Percentiles rank a stretch among this genome's conserved stretches.
These are phyloP conservation scores for Neostapfia colusana DNA, from an alignment of 176 grass and related monocot genomes.

Conservation along the genomic window DNA sequence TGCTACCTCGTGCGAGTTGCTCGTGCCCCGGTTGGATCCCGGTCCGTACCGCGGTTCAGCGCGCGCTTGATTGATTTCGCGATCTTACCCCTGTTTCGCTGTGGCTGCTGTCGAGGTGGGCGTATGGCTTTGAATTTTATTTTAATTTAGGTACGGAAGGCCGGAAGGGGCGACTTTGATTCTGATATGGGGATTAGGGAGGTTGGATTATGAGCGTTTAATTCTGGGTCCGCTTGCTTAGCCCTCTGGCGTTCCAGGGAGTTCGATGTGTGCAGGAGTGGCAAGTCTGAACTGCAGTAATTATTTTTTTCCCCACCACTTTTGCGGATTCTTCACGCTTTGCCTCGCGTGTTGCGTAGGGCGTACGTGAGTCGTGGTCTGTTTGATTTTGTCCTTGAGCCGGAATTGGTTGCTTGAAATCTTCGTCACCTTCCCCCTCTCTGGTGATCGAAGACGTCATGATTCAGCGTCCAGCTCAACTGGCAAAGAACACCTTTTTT, in stretches of 20 bases:
- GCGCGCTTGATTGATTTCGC: not conserved
- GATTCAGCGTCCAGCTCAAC: slow-evolving; percentile 9
- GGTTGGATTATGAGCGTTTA: not conserved
- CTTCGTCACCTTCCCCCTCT: not conserved
- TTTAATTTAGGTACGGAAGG: not conserved
- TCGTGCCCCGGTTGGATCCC: not conserved
- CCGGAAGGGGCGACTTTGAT: too few relatives aligned
- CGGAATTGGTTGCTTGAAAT: slow-evolving; percentile 23
- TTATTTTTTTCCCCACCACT: not conserved
- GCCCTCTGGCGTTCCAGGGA: not conserved
- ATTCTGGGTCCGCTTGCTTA: slow-evolving; percentile 19
- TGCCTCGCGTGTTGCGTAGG: slow-evolving; percentile 38
- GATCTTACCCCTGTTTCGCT: not conserved
- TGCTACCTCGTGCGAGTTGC: not conserved
- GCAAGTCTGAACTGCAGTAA: slow-evolving; percentile 2
- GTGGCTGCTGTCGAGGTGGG: not conserved
- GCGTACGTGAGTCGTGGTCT: slow-evolving; percentile 20
- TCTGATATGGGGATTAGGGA: too few relatives aligned
- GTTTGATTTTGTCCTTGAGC: not conserved
- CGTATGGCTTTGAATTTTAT: not conserved
- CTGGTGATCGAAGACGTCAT: not conserved
- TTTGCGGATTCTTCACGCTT: slow-evolving; percentile 46
- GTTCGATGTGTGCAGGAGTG: not conserved
- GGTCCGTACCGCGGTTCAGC: not conserved
- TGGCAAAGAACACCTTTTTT: not conserved